Conservation (phyloP, 768 basidiomycete genomes). For the Leccinellum rugosiceps region DNA sequence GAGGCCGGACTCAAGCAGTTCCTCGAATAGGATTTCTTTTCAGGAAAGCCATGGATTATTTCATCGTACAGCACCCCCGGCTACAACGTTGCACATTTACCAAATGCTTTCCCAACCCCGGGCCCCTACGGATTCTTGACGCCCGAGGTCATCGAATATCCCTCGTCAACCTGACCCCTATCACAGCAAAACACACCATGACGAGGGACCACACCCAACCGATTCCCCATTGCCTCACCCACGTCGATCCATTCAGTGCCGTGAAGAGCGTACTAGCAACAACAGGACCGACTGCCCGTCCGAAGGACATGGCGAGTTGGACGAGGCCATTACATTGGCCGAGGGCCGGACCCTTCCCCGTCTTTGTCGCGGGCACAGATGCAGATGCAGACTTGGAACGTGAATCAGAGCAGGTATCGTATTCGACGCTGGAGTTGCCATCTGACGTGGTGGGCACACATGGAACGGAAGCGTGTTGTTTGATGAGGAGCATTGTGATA, state of each 20-base stretch:
- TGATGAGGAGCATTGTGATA: conserved; percentile 56
- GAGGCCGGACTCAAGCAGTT: neutral
- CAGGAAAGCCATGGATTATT: neutral
- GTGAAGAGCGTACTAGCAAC: conserved; percentile 40
- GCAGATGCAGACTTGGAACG: neutral
- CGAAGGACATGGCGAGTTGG: conserved; percentile 52
- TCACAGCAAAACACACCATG: conserved; percentile 12
- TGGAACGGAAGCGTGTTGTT: conserved; percentile 42
- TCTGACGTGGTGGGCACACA: neutral
- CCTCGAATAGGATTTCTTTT: neutral
- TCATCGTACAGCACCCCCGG: neutral
- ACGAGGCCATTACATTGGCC: conserved; percentile 47
- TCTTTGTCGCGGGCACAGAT: neutral
- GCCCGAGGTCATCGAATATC: neutral
- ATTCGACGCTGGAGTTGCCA: neutral
- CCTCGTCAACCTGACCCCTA: conserved; percentile 10
- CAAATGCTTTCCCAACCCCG: neutral
- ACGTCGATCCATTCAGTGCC: conserved; percentile 9
- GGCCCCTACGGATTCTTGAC: neutral
- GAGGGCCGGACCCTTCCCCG: neutral
- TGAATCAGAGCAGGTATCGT: neutral
- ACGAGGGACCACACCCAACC: conserved; percentile 16
- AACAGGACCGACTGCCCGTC: conserved; percentile 52
- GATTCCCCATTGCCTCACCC: conserved; percentile 2
- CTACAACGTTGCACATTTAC: neutral